Percentiles rank a stretch among this genome's conserved stretches.
Conservation (phyloP, 345 rosid species). For the Salix brachista region DNA sequence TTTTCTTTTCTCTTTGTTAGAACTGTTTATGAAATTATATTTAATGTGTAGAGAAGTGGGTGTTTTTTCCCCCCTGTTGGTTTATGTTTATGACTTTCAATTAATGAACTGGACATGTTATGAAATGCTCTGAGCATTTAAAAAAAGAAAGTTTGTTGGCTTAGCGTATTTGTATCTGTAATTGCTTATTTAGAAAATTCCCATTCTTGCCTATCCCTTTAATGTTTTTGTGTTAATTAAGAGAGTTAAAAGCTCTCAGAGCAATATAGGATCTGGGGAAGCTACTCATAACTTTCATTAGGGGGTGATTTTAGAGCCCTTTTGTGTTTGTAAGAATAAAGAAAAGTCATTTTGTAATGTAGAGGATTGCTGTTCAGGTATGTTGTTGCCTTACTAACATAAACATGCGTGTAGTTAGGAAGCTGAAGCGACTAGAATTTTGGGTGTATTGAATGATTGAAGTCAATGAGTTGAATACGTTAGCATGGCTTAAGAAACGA, state of each 20-base stretch:
- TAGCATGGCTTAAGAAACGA: not conserved
- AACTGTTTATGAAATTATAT: not conserved
- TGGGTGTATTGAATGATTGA: not conserved
- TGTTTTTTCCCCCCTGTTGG: no score
- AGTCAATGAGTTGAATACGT: not conserved
- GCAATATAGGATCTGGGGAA: not conserved
- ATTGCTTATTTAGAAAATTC: not conserved
- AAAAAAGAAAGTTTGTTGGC: not conserved
- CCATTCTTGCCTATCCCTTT: not conserved
- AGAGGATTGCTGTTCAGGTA: not conserved
- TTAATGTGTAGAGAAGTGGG: not conserved
- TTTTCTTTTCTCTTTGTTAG: not conserved
- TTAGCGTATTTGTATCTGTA: not conserved
- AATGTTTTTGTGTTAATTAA: not conserved
- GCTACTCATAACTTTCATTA: not conserved
- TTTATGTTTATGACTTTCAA: not conserved
- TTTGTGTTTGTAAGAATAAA: conserved; percentile 5
- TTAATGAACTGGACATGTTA: not conserved
- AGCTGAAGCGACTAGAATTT: not conserved
- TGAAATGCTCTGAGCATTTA: no score
- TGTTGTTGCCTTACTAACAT: not conserved
- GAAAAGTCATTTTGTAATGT: not conserved
- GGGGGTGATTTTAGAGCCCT: conserved; percentile 6
- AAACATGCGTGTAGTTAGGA: not conserved
- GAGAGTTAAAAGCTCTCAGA: not conserved